phyloP scores from a whole-genome alignment of 768 basidiomycete species.

The Pluteus cervinus region DNA sequence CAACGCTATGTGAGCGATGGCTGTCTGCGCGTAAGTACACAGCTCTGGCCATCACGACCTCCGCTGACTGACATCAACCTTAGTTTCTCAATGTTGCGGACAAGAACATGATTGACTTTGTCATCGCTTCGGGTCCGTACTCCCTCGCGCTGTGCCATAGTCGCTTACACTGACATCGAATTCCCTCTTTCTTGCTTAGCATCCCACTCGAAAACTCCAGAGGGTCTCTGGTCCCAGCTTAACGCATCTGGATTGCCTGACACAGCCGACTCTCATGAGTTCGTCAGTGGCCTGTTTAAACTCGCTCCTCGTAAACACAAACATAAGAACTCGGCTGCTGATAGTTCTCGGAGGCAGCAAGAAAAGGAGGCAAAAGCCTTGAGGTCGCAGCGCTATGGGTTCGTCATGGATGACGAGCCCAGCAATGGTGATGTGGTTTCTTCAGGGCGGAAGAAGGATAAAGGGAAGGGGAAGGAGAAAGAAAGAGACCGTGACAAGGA shows the following conservation, averaged over 20 bases:
- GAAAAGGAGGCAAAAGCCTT: conserved; percentile 72
- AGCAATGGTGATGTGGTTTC: conserved; percentile 31
- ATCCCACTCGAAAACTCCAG: conserved; percentile 77
- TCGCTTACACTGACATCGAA: conserved; percentile 1
- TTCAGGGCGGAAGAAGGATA: conserved; percentile 28
- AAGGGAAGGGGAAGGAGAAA: conserved; percentile 41
- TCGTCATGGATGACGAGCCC: conserved; percentile 78
- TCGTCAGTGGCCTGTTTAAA: conserved; percentile 70
- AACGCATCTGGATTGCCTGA: conserved; percentile 75
- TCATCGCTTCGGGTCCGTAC: conserved; percentile 74
- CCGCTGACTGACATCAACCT: conserved; percentile 4
- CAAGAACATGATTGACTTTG: conserved; percentile 78
- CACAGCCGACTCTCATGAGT: conserved; percentile 72
- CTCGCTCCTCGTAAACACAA: conserved; percentile 77
- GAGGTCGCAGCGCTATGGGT: conserved; percentile 67
- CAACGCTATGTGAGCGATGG: conserved; percentile 77
- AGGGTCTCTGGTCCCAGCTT: conserved; percentile 72
- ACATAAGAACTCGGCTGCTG: conserved; percentile 45
- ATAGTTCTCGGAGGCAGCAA: conserved; percentile 52
- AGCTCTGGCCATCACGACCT: not conserved
- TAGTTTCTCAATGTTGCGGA: conserved; percentile 85
- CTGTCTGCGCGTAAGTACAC: conserved; percentile 50
- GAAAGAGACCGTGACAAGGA: conserved; percentile 22
- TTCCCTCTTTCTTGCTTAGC: conserved; percentile 34
- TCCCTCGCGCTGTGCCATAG: not conserved